Conservation (phyloP, 2,329 filamentous ascomycete species). For the Myriosclerotinia scirpicola region DNA sequence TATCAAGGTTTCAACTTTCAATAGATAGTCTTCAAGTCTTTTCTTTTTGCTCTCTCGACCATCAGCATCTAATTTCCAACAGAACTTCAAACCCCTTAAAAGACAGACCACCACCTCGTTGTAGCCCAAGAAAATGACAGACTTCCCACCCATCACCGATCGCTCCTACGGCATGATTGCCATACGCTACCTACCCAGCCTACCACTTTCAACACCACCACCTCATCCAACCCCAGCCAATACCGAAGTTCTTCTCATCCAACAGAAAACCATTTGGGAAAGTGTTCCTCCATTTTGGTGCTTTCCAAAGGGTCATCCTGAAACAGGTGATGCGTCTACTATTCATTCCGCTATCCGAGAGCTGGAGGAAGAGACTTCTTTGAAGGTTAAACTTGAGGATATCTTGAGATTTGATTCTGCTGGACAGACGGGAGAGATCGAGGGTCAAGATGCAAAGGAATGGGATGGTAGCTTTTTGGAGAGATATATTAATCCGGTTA, state of each 20-base stretch:
- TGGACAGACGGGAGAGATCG: constrained; percentile 12
- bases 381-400: constrained; percentile 18
- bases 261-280: constrained; percentile 24
- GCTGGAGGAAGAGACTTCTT: constrained; percentile 29
- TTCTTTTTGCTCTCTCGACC: background rate
- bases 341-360: constrained; percentile 28
- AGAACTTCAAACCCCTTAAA: background rate
- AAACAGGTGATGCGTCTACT: constrained; percentile 19
- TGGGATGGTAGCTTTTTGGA: constrained; percentile 23
- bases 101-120: background rate
- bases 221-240: constrained; percentile 22
- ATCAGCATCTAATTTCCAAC: background rate
- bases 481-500: constrained; percentile 25
- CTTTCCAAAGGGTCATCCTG: constrained; percentile 32
- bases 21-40: background rate
- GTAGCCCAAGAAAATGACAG: constrained; percentile 3
- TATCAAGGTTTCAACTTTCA: background rate
- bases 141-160: constrained; percentile 25
- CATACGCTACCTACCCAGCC: constrained; percentile 23
- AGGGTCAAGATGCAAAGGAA: constrained; percentile 12
- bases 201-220: constrained; percentile 5
- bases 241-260: constrained; percentile 30
- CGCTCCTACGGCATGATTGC: constrained; percentile 33
- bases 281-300: constrained; percentile 25
- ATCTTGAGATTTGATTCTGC: constrained; percentile 19